Conservation (phyloP, 345 rosid genomes). For the Salix caprea region DNA sequence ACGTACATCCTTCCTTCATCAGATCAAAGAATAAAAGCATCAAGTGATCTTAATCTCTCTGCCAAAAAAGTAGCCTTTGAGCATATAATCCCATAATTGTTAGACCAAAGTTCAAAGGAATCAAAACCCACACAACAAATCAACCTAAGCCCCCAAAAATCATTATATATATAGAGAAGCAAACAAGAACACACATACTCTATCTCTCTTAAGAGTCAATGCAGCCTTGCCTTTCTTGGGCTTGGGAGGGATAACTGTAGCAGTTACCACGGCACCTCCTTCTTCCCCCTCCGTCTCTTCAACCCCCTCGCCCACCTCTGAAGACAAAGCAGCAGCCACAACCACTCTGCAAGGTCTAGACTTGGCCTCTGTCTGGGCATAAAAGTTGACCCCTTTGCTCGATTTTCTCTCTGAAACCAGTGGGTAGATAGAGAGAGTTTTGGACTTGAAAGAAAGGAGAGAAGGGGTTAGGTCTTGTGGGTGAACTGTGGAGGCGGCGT, state of each 20-base stretch:
- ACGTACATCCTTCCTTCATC: neutral
- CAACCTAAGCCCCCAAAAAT: neutral
- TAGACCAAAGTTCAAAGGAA: neutral
- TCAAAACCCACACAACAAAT: slow-evolving; percentile 11
- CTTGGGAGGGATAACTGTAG: slow-evolving; percentile 46
- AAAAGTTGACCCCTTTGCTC: slow-evolving; percentile 17
- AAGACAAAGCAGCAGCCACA: slow-evolving; percentile 43
- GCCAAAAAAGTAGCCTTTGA: neutral
- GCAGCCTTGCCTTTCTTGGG: slow-evolving; percentile 91
- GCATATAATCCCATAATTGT: neutral
- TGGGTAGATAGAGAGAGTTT: slow-evolving; percentile 34
- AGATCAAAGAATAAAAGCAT: neutral
- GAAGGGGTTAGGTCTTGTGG: slow-evolving; percentile 49
- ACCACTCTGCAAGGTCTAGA: slow-evolving; percentile 21
- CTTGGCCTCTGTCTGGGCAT: slow-evolving; percentile 15
- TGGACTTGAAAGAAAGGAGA: slow-evolving; percentile 48
- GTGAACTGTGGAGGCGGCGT: slow-evolving; percentile 45
- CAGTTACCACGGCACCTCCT: slow-evolving; percentile 28
- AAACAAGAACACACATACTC: slow-evolving; percentile 44
- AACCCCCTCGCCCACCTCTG: slow-evolving; percentile 42
- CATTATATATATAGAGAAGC: neutral
- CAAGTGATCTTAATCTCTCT: neutral
- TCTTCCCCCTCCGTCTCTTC: slow-evolving; percentile 31
- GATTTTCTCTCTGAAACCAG: slow-evolving; percentile 28
- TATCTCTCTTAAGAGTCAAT: slow-evolving; percentile 76